phyloP scores from a whole-genome alignment of 305 asterid genomes.

The Fraxinus paxiana region DNA sequence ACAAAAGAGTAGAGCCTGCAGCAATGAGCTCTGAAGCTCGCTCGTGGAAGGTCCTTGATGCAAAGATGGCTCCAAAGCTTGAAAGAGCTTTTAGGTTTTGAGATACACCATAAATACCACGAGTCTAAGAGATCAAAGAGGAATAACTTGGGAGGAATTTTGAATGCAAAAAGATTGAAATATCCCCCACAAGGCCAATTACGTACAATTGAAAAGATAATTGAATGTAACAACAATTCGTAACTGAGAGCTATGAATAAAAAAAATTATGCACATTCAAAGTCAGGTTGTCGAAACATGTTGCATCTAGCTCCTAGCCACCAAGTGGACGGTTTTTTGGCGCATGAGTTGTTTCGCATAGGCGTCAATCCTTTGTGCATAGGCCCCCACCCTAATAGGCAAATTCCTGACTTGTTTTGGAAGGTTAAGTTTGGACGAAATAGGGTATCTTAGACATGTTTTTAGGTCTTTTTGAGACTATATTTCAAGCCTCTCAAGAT shows the following conservation, averaged over 20 bases:
- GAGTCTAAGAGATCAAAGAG: too few species aligned
- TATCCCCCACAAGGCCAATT: too few species aligned
- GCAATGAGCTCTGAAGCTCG: neutral
- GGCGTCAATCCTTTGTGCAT: neutral
- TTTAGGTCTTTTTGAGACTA: neutral
- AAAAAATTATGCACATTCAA: too few species aligned
- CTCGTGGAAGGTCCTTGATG: too few species aligned
- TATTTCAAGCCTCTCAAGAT: neutral
- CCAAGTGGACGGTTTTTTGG: neutral
- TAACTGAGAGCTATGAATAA: too few species aligned
- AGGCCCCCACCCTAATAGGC: neutral
- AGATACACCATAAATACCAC: too few species aligned
- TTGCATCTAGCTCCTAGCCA: too few species aligned
- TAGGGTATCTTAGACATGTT: neutral
- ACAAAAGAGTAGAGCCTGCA: neutral
- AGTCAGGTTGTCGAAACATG: too few species aligned
- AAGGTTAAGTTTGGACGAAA: neutral
- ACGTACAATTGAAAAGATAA: too few species aligned
- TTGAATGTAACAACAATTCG: neutral
- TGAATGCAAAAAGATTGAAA: too few species aligned
- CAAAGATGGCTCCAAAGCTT: neutral
- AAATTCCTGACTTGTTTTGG: neutral
- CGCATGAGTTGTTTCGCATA: neutral
- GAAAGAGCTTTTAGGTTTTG: too few species aligned
- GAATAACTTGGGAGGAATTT: too few species aligned